Base-by-base conservation (phyloP, 352 stramenopile species). In the Pythium volutum region DNA sequence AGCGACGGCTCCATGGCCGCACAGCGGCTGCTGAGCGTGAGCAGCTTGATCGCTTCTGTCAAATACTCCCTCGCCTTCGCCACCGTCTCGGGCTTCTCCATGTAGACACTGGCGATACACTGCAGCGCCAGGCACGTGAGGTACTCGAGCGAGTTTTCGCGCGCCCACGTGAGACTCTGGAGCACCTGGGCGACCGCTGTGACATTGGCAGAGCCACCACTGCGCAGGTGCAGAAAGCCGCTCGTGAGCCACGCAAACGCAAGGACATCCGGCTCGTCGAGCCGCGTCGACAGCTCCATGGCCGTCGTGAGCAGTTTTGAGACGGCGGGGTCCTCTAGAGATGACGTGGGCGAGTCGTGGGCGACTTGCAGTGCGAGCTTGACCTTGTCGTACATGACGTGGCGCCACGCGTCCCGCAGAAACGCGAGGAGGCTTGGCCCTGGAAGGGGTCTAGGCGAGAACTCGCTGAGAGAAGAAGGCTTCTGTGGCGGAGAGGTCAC, bases 191-290 rank as follows among this genome's bases (percentile, higher is more conserved):
- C 52, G 15, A 70, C 56, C 7, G 71, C 73, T 6, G 33, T 46
- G 14, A 56, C 27, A 4, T 34, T 42, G 12, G 59, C 31, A 1
- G 59, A 48, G 4, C 7, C 42, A n/a, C n/a, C n/a, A n/a, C 10
- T 55, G 16, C 77, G 64, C 1, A 75, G 41, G 33, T 83, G 79
- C 36, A 83, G 75, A 57, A 75, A 80, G 0, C 70, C 75, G 33
- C 73, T 81, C 3, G 68, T 63, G 33, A 84, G 63, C 75, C 70
- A 84, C 43, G 75, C 70, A 34, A 84, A 67, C 4, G 71, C 64
- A 34, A 67, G 51, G 38, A 84, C 51, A 55, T 84, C 75, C 0
- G 75, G 75, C 20, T 84, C 75, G 34, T 84, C 73, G 0, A 84
- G 66, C 10, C 68, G 64, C 26, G 62, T 51, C 0, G 75, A 55